phyloP scores from a whole-genome alignment of 2,329 filamentous ascomycete genomes.

The Nectriaceae sp. region DNA sequence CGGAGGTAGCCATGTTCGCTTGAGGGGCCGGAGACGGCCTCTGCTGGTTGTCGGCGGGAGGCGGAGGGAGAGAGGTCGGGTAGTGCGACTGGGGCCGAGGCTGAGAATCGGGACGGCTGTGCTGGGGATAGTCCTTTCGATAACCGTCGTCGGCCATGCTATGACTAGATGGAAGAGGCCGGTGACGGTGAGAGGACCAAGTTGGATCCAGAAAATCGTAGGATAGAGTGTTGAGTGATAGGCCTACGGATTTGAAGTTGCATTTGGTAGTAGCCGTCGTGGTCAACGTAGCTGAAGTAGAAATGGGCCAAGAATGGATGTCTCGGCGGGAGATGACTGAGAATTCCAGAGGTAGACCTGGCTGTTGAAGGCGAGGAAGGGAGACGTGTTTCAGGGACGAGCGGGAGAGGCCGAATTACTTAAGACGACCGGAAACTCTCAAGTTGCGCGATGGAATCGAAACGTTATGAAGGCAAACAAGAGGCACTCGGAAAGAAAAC shows the following conservation, averaged over 20 bases:
- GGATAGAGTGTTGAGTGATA: slow-evolving; percentile 1
- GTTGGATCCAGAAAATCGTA: slow-evolving; percentile 12
- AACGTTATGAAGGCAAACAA: no score
- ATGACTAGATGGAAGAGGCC: slow-evolving; percentile 30
- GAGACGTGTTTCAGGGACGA: neutral
- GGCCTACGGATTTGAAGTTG: slow-evolving; percentile 16
- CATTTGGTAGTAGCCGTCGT: slow-evolving; percentile 6
- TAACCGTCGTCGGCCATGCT: slow-evolving; percentile 44
- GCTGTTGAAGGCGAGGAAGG: slow-evolving; percentile 16
- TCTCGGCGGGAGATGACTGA: slow-evolving; percentile 27
- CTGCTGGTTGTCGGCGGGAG: slow-evolving; percentile 42
- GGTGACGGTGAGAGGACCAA: slow-evolving; percentile 24
- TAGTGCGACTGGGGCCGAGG: slow-evolving; percentile 44
- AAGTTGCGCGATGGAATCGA: no score
- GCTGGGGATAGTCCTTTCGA: slow-evolving; percentile 40
- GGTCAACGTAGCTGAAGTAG: slow-evolving; percentile 15
- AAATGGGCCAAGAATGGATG: slow-evolving; percentile 26
- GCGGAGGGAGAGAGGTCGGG: slow-evolving; percentile 33
- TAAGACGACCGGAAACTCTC: no score
- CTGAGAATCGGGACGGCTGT: slow-evolving; percentile 39
- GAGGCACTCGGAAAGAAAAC: no score
- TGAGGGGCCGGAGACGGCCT: slow-evolving; percentile 32
- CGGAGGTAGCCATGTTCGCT: slow-evolving; percentile 44
- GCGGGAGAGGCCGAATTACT: neutral
- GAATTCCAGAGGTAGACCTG: slow-evolving; percentile 27